Percentiles rank a stretch among this genome's conserved stretches.
These are phyloP conservation scores for Penicillium antarcticum DNA, from an alignment of 495 filamentous ascomycete genomes.

Conservation along the genomic window DNA sequence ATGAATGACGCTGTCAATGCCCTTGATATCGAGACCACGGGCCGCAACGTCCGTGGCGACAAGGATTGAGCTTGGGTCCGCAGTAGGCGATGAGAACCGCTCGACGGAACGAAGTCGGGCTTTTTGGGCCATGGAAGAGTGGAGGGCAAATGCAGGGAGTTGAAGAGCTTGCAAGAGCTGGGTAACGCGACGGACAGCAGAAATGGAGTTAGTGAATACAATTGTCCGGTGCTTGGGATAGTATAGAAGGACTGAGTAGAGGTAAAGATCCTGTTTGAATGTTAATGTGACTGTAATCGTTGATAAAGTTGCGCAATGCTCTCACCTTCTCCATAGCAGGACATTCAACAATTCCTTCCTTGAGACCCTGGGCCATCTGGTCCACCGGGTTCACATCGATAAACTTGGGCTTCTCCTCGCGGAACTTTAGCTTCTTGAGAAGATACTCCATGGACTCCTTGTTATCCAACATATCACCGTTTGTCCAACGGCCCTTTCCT, in stretches of 20 bases:
- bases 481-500: conserved; percentile 58
- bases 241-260: conserved; percentile 83
- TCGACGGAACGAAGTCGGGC: conserved; percentile 91
- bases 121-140: conserved; percentile 95
- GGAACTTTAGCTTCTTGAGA: conserved; percentile 84
- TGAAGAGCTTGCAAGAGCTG: conserved; percentile 81
- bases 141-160: conserved; percentile 73
- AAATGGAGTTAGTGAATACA: conserved; percentile 94
- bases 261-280: conserved; percentile 70
- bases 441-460: conserved; percentile 90
- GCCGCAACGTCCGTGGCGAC: conserved; percentile 95
- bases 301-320: neutral
- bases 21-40: conserved; percentile 91
- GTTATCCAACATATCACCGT: conserved; percentile 60
- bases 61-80: conserved; percentile 64
- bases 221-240: conserved; percentile 76
- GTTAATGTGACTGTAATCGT: conserved; percentile 2
- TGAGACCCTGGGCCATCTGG: conserved; percentile 82
- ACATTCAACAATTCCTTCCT: conserved; percentile 90
- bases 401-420: conserved; percentile 77
- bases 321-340: conserved; percentile 83
- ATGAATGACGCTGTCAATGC: conserved; percentile 82
- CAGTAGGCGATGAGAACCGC: conserved; percentile 68
- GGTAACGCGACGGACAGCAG: conserved; percentile 80
- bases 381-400: conserved; percentile 84